These are phyloP conservation scores for Tulasnella sp. DNA, from an alignment of 768 basidiomycete genomes.

Conservation along the genomic window DNA sequence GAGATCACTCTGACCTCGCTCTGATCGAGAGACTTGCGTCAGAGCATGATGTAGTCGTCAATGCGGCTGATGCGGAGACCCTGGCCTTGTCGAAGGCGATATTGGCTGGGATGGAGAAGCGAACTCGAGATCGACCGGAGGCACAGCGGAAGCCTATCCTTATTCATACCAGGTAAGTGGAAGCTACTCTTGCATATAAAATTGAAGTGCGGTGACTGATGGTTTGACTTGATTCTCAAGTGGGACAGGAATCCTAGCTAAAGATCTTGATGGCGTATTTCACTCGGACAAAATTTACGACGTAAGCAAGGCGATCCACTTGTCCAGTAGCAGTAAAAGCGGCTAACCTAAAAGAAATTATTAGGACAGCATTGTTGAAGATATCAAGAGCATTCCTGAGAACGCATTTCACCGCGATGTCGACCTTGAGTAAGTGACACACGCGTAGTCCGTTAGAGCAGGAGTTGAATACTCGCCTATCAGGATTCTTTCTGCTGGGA, in stretches of 20 bases:
- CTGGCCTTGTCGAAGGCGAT: slow-evolving; percentile 33
- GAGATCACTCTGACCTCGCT: slow-evolving; percentile 20
- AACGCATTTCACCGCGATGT: slow-evolving; percentile 35
- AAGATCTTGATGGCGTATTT: slow-evolving; percentile 31
- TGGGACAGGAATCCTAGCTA: slow-evolving; percentile 31
- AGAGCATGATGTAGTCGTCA: slow-evolving; percentile 34
- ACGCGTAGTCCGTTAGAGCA: not conserved
- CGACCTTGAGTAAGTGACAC: slow-evolving; percentile 34
- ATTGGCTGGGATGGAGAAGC: slow-evolving; percentile 32
- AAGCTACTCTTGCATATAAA: not conserved
- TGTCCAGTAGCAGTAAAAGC: too few species aligned
- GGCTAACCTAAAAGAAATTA: not conserved
- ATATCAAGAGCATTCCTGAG: slow-evolving; percentile 33
- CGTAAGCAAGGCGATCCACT: slow-evolving; percentile 22
- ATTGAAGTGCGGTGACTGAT: slow-evolving; percentile 20
- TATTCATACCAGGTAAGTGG: slow-evolving; percentile 35
- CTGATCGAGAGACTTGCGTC: slow-evolving; percentile 27
- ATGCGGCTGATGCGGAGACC: slow-evolving; percentile 36
- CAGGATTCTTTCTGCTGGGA: slow-evolving; percentile 34
- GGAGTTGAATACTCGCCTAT: not conserved
- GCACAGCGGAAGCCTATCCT: slow-evolving; percentile 32
- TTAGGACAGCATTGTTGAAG: slow-evolving; percentile 35
- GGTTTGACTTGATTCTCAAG: slow-evolving; percentile 13
- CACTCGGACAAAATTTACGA: slow-evolving; percentile 34
- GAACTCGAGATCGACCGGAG: slow-evolving; percentile 20